Percentiles rank a stretch among this genome's conserved stretches.
Conservation (phyloP, 352 stramenopile genomes). For the Aphanomyces cochlioides region DNA sequence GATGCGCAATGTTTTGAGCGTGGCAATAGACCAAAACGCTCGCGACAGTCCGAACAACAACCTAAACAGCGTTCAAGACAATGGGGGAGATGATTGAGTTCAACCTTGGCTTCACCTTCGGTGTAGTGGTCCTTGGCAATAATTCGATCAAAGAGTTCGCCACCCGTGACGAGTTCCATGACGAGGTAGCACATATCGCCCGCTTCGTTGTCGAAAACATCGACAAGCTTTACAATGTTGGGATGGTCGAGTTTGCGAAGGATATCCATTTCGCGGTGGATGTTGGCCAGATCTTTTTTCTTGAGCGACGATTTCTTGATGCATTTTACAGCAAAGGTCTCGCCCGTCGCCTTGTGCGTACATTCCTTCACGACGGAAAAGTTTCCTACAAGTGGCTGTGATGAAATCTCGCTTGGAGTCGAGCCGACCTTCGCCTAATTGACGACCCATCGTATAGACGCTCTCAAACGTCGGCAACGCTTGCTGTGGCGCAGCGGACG, state of each 20-base stretch:
- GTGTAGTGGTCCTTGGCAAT: constrained; percentile 91
- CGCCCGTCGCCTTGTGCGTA: constrained; percentile 44
- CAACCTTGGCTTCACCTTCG: constrained; percentile 77
- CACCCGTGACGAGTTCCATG: constrained; percentile 84
- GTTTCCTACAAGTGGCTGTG: constrained; percentile 44
- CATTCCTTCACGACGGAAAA: constrained; percentile 84
- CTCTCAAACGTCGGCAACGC: constrained; percentile 6
- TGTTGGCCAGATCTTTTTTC: constrained; percentile 71
- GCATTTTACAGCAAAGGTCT: constrained; percentile 74
- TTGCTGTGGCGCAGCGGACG: background rate
- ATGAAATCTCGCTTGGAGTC: background rate
- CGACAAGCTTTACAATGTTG: constrained; percentile 85
- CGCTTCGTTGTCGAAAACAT: constrained; percentile 68
- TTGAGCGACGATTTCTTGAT: constrained; percentile 79
- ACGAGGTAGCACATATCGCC: constrained; percentile 79
- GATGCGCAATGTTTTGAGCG: constrained; percentile 84
- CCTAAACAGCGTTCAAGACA: background rate
- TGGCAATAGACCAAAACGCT: constrained; percentile 88
- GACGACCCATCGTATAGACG: constrained; percentile 17
- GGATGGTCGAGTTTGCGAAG: constrained; percentile 78
- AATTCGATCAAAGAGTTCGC: constrained; percentile 92
- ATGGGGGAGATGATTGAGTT: background rate
- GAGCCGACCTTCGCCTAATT: constrained; percentile 28
- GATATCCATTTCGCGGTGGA: constrained; percentile 81
- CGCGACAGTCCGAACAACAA: constrained; percentile 76